Percentiles rank a stretch among this genome's conserved stretches.
Conservation (phyloP, 192 early-diverging fungal species). For the Chytriomyces hyalinus region DNA sequence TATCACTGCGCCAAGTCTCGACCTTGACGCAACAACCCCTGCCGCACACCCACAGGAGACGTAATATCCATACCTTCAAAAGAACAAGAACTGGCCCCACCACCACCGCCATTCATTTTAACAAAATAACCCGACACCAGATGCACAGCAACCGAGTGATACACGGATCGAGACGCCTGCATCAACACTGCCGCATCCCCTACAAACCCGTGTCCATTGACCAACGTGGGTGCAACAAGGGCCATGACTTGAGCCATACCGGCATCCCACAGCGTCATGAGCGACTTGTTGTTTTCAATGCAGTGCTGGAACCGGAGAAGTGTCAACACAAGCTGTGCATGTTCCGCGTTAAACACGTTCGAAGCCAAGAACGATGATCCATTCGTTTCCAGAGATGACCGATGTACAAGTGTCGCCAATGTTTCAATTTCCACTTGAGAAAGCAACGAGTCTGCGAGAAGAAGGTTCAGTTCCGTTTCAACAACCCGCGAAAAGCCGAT, state of each 20-base stretch:
- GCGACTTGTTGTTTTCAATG: not conserved
- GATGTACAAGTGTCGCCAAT: not conserved
- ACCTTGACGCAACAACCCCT: no score
- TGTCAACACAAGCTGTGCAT: not conserved
- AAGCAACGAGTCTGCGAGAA: not conserved
- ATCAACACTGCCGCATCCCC: no score
- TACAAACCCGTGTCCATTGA: no score
- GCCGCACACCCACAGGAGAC: no score
- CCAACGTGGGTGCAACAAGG: no score
- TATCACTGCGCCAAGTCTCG: no score
- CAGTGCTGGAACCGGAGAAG: not conserved
- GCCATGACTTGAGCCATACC: not conserved
- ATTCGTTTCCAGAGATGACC: not conserved
- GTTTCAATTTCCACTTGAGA: not conserved
- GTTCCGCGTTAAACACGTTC: not conserved
- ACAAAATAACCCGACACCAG: no score
- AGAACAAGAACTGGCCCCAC: no score
- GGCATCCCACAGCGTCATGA: not conserved
- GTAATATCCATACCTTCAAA: no score
- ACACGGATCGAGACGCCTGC: no score
- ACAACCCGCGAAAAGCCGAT: not conserved
- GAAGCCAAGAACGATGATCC: not conserved
- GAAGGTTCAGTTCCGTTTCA: not conserved
- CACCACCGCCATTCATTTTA: no score
- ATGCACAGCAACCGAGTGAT: no score